Evolutionary conservation across 192 early-diverging fungal genomes (phyloP), one percentile per base, ranked within the genome.

Genomic region (Podila horticola): DNA sequence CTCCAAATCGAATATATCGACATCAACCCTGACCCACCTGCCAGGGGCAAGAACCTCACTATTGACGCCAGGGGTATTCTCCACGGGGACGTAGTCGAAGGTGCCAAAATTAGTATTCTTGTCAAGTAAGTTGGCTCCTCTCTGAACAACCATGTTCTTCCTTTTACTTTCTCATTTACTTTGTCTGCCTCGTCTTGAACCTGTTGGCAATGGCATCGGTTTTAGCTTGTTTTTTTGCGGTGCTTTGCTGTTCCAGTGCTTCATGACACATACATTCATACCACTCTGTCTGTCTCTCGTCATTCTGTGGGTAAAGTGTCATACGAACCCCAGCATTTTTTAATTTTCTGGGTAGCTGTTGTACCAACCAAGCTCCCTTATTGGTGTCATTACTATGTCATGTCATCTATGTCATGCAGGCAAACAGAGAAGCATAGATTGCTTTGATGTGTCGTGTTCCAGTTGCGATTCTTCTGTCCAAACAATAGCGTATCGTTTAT

Each of bases 21-120:
- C 19, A 48, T 90, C 36, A 71, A 19, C 6, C 89, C 89, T 20
- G 86, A 90, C 48, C 86, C 87, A 3, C 89, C 89, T 8, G 71
- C 72, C 1, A 87, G 83, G 59, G 89, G 89, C 8, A 22, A 86
- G 60, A 51, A 60, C 24, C 72, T 90, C 3, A 52, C 58, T 5
- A 84, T 90, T 45, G 82, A 88, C 19, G 85, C 83, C 22, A 74
- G 68, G 33, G 89, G 87, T 13, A 63, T 30, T n/a, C 75, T 90
- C 20, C 69, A 63, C 0, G 75, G 83, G 52, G 38, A 26, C 5
- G 86, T 90, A 28, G 75, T 58, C 7, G 28, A 88, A 2, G 89
- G 89, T 31, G 81, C 87, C 13, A 69, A 36, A 17, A 75, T 87
- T 57, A 60, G 83, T 29, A 12, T 90, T n/a, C 51, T 71, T 17